Base-by-base conservation (phyloP, 164 flowering plant genomes). In the Annona cherimola region DNA sequence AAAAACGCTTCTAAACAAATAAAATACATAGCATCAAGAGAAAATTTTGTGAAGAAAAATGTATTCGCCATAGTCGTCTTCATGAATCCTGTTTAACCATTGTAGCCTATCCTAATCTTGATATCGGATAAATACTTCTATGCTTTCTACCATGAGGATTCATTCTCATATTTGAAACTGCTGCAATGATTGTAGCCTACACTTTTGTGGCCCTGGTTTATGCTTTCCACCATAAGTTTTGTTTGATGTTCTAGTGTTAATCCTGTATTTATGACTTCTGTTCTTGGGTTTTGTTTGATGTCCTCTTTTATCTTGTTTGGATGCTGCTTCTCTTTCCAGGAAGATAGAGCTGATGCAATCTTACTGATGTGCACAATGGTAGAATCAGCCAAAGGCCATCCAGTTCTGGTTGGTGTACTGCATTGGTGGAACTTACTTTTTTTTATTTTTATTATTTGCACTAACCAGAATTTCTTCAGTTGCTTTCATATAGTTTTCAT, bases 271-370 rank as follows among this genome's bases (percentile, higher is more conserved):
- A 16, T 50, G 57, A 50, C 14, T 50, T 26, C 35, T 26, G 9
- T 11, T 16, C 14, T 50, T 50, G 57, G 14, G 9, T 50, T 50
- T 16, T 46, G 12, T 46, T 46, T 46, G 55, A 46, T 46, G 6
- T 50, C 14, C 14, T 7, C 14, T 12, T 12, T 50, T 50, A 9
- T 26, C 35, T 50, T 50, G 9, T 16, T 6, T 12, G 55, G 12
- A 46, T 46, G 12, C 57, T 50, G 57, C 62, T 73, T 46, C 35
- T 68, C 42, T 45, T 67, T 83, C 76, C 86, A 87, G 89, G 86
- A 84, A 73, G 92, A 88, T 55, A 86, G 84, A 81, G 74, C 40
- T 50, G 80, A 77, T 79, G 88, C 85, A 8, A 83, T 85, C 73
- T 81, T 82, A 45, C 86, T 78, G 73, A 72, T 83, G 86, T 75